Base-by-base conservation (phyloP, 305 asterid species). In the Caryopteris hybrid region DNA sequence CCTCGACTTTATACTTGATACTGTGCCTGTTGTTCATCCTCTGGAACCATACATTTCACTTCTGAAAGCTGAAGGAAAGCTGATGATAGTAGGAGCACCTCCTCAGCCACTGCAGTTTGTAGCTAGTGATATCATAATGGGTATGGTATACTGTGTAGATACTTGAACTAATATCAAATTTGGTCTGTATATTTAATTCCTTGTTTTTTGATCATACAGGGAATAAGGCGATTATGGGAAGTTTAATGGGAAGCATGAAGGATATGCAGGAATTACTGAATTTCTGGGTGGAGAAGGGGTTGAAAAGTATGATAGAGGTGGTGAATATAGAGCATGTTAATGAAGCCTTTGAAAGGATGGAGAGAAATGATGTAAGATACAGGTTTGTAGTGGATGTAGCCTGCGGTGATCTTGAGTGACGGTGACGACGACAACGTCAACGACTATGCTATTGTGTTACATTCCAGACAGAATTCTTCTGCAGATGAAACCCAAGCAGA, bases 1-100 rank as follows among this genome's bases (percentile, higher is more conserved):
- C 64, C 75, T 80, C 8, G 86, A 83, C 74, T 83, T 78, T 31
- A 69, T 83, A 51, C 79, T 83, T 1, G 88, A 83, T 64, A 83
- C 86, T 0, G 70, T 83, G 61, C 88, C 83, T 0, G 84, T 68
- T 27, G 23, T 61, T n/a, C 88, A 80, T 62, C 50, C 64, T 11
- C 63, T 78, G 39, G 46, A 74, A 3, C 36, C 64, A 0, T 78
- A 76, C 64, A 57, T 78, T 43, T 58, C 76, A 0, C 80, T 83
- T 8, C 59, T 83, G 12, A 83, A 76, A 23, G 34, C 73, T 2
- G 73, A 74, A 46, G 88, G 88, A 38, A 80, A 80, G 76, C n/a
- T 83, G 14, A 2, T 78, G 4, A 12, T 80, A 12, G 76, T 83
- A 0, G 88, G 86, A 50, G 82, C 82, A 0, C 61, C 70, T 8